Evolutionary conservation across 331 rosid genomes (phyloP).

Genomic region (Stylosanthes scabra): DNA sequence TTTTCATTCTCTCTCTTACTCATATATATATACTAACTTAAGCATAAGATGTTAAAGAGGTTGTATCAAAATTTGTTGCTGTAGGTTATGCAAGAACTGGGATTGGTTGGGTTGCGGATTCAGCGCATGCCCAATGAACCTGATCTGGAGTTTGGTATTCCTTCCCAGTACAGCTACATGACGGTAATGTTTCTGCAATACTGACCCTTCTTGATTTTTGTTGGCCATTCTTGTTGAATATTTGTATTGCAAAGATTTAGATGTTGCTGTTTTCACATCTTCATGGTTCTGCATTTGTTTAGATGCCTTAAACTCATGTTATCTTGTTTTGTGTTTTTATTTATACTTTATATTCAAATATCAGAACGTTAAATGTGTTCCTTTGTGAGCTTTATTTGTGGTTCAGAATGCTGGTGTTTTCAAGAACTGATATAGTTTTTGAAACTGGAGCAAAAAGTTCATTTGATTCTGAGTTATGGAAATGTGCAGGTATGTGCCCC

Average conservation of each 20-base stretch:
- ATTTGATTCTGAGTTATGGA: constrained; percentile 27
- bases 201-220: constrained; percentile 22
- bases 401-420: constrained; percentile 10
- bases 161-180: constrained; percentile 93
- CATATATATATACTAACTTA: neutral
- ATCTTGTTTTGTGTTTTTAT: too few species aligned
- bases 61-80: constrained; percentile 26
- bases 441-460: constrained; percentile 15
- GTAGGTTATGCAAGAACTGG: constrained; percentile 97
- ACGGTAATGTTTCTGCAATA: constrained; percentile 58
- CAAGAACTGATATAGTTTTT: constrained; percentile 4
- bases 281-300: constrained; percentile 12
- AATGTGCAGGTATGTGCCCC: constrained; percentile 90
- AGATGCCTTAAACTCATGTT: neutral
- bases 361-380: constrained; percentile 13
- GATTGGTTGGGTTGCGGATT: constrained; percentile 90
- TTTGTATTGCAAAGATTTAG: neutral
- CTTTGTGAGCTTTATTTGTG: neutral
- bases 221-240: constrained; percentile 1
- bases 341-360: too few species aligned
- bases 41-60: neutral
- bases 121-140: constrained; percentile 97
- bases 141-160: constrained; percentile 88
- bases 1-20: constrained; percentile 6
- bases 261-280: neutral